Percentiles rank a stretch among this genome's conserved stretches.
phyloP scores from a whole-genome alignment of 1,284 basidiomycete species.

The Apiotrichum laibachii region DNA sequence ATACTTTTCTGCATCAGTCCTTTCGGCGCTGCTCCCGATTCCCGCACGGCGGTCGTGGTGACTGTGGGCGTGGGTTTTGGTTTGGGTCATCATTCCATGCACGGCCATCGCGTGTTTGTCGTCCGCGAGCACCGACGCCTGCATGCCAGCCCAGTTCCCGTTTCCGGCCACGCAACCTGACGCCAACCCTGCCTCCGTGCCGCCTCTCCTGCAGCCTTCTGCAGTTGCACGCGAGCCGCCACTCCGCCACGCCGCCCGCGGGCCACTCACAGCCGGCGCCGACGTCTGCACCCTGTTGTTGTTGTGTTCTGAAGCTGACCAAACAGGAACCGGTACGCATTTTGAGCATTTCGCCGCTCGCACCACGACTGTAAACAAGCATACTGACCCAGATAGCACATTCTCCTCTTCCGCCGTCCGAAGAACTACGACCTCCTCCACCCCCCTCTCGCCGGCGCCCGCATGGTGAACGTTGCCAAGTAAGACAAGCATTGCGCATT shows the following conservation, averaged over 20 bases:
- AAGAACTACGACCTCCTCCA: conserved; percentile 45
- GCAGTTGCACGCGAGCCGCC: neutral
- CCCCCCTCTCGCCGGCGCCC: conserved; percentile 34
- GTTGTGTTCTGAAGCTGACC: neutral
- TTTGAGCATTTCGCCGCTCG: no score
- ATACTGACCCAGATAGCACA: conserved; percentile 29
- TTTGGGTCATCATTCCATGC: no score
- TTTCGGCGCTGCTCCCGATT: no score
- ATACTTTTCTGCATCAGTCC: no score
- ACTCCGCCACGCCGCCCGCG: neutral
- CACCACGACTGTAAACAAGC: neutral
- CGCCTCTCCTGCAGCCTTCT: neutral
- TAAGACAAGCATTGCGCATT: conserved; percentile 2
- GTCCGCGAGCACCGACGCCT: neutral
- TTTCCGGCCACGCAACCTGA: neutral
- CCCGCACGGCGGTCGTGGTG: no score
- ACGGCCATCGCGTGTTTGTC: neutral
- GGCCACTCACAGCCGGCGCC: neutral
- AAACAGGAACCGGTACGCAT: conserved; percentile 38
- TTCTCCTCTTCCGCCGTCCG: conserved; percentile 49
- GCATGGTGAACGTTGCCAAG: conserved; percentile 27
- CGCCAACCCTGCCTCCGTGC: neutral
- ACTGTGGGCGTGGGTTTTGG: no score
- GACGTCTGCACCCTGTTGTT: neutral
- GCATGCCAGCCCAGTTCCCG: neutral